Conservation (phyloP, 306 rosid species). For the Lathyrus oleraceus region DNA sequence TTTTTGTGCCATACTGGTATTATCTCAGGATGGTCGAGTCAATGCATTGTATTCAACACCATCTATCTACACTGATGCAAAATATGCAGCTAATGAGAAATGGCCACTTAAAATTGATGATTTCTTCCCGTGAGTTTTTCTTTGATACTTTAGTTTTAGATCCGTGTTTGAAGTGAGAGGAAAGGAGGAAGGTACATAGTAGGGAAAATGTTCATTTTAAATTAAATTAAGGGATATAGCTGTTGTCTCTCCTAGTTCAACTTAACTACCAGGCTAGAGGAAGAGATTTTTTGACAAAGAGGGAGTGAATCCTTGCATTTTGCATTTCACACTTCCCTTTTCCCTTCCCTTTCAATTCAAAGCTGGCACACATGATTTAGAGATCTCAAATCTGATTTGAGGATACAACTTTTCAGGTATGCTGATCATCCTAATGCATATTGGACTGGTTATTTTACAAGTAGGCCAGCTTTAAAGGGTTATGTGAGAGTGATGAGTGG, state of each 20-base stretch:
- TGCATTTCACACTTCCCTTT: constrained; percentile 21
- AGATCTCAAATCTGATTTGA: constrained; percentile 40
- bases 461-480: constrained; percentile 82
- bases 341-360: background rate
- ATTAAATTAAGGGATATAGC: background rate
- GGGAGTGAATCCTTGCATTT: background rate
- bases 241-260: constrained; percentile 11
- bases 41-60: constrained; percentile 92
- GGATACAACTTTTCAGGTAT: constrained; percentile 56
- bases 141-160: constrained; percentile 21
- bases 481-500: constrained; percentile 69
- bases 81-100: constrained; percentile 62
- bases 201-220: background rate
- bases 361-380: constrained; percentile 14
- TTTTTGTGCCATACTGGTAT: constrained; percentile 31
- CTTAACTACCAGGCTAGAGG: constrained; percentile 7
- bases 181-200: constrained; percentile 1
- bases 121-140: constrained; percentile 81
- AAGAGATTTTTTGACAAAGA: constrained; percentile 4
- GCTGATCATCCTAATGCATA: constrained; percentile 82
- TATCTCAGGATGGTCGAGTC: constrained; percentile 80
- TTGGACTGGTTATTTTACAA: constrained; percentile 95
- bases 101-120: constrained; percentile 86
- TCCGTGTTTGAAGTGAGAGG: constrained; percentile 20
- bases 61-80: constrained; percentile 84